A percentile compares a stretch with the other conserved stretches of the same genome.
Conservation (phyloP, 495 filamentous ascomycete species). For the Neurospora terricola region DNA sequence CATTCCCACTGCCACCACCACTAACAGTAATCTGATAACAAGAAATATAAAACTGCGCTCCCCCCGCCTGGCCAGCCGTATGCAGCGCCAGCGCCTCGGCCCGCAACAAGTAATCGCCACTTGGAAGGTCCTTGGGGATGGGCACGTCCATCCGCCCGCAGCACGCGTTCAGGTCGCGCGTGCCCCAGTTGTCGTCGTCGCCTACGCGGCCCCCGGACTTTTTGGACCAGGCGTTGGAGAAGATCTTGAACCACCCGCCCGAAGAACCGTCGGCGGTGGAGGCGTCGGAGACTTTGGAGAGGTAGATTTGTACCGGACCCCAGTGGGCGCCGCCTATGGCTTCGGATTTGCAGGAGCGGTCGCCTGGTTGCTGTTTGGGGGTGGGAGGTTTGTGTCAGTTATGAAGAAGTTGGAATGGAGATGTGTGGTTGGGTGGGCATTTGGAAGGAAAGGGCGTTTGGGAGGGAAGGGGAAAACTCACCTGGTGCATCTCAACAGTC, state of each 20-base stretch:
- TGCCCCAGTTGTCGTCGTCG: constrained; percentile 42
- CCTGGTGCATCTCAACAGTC: constrained; percentile 42
- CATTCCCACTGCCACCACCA: constrained; percentile 21
- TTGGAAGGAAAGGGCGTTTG: background rate
- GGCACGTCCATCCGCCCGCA: constrained; percentile 40
- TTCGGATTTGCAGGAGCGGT: constrained; percentile 32
- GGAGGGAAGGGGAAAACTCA: constrained; percentile 3
- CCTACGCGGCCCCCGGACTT: constrained; percentile 23
- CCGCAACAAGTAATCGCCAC: constrained; percentile 43
- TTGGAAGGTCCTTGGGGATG: constrained; percentile 35
- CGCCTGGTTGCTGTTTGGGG: constrained; percentile 27
- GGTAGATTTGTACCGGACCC: constrained; percentile 43
- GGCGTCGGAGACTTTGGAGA: constrained; percentile 42
- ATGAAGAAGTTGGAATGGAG: background rate
- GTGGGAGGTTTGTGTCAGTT: background rate
- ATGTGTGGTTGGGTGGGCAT: background rate
- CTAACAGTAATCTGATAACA: constrained; percentile 42
- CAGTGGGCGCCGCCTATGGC: constrained; percentile 40
- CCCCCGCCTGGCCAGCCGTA: constrained; percentile 26
- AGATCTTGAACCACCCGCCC: constrained; percentile 43
- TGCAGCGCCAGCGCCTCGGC: constrained; percentile 44
- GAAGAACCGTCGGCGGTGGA: constrained; percentile 28
- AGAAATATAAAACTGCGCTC: constrained; percentile 41
- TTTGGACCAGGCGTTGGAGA: constrained; percentile 35
- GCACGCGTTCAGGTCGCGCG: constrained; percentile 40